phyloP scores from a whole-genome alignment of 2,329 filamentous ascomycete species.

The Pseudocercospora vitis region DNA sequence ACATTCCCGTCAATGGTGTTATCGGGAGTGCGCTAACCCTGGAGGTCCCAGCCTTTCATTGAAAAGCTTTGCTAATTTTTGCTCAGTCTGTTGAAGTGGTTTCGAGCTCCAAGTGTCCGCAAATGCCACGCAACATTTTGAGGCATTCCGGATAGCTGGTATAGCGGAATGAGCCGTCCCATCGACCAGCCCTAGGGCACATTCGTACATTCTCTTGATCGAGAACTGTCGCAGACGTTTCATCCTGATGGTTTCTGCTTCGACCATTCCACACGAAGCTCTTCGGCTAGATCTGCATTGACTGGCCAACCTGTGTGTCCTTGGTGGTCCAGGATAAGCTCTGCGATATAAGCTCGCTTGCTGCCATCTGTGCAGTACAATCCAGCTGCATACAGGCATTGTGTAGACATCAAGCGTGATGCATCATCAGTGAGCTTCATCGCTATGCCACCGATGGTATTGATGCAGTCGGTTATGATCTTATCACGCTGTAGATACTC shows the following conservation, averaged over 20 bases:
- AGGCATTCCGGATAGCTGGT: neutral
- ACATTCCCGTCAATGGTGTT: slow-evolving; percentile 22
- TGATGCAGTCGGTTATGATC: slow-evolving; percentile 49
- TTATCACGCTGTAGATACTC: slow-evolving; percentile 50
- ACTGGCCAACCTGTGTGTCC: slow-evolving; percentile 45
- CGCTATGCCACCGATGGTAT: slow-evolving; percentile 53
- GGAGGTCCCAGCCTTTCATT: neutral
- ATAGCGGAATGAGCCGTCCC: no score
- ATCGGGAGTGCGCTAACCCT: slow-evolving; percentile 28
- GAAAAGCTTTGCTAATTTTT: neutral
- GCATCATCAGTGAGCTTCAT: slow-evolving; percentile 46
- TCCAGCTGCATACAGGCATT: slow-evolving; percentile 47
- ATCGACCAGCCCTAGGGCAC: no score
- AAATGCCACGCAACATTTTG: neutral
- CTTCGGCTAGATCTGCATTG: slow-evolving; percentile 34
- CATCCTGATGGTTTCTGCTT: slow-evolving; percentile 17
- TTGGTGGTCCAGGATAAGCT: slow-evolving; percentile 43
- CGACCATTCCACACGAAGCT: slow-evolving; percentile 29
- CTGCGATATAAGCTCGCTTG: slow-evolving; percentile 42
- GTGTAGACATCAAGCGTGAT: slow-evolving; percentile 47
- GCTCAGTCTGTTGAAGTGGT: slow-evolving; percentile 6
- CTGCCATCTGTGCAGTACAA: slow-evolving; percentile 43
- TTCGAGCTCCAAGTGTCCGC: neutral
- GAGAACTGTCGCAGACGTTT: neutral
- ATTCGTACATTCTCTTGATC: no score